phyloP scores from a whole-genome alignment of 1,139 yeast genomes.

The Kurtzmaniella natalensis region DNA sequence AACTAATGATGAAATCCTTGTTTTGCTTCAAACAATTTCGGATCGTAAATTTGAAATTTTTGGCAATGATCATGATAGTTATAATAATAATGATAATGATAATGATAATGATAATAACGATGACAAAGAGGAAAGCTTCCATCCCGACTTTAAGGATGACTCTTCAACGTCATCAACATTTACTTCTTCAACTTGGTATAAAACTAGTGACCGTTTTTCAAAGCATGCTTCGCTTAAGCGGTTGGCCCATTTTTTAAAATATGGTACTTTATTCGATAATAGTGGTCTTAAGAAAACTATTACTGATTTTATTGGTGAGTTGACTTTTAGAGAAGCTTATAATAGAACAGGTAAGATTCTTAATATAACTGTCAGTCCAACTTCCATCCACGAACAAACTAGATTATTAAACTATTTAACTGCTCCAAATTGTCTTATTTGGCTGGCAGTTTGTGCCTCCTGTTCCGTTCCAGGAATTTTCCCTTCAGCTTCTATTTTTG shows the following conservation, averaged over 20 bases:
- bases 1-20: slow-evolving; percentile 66
- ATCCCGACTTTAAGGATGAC: slow-evolving; percentile 7
- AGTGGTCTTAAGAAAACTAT: slow-evolving; percentile 67
- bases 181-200: not conserved
- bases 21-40: slow-evolving; percentile 50
- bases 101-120: slow-evolving; percentile 15
- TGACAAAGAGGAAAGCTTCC: slow-evolving; percentile 41
- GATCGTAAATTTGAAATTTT: slow-evolving; percentile 69
- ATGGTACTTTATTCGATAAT: slow-evolving; percentile 88
- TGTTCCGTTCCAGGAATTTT: slow-evolving; percentile 92
- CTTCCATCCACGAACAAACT: slow-evolving; percentile 61
- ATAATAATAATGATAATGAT: slow-evolving; percentile 9
- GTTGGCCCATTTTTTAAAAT: slow-evolving; percentile 55
- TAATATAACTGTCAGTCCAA: slow-evolving; percentile 52
- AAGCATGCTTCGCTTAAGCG: slow-evolving; percentile 21
- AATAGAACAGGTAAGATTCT: slow-evolving; percentile 56
- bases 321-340: slow-evolving; percentile 66
- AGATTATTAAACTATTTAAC: slow-evolving; percentile 43
- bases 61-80: slow-evolving; percentile 21
- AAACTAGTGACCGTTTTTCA: not conserved
- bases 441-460: slow-evolving; percentile 96
- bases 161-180: too few species aligned
- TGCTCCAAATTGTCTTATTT: slow-evolving; percentile 48
- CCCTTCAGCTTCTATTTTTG: slow-evolving; percentile 80
- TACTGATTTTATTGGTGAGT: slow-evolving; percentile 78